These are phyloP conservation scores for Dictyostelium firmibasis DNA, from an alignment of 78 protist species.

Conservation along the genomic window DNA sequence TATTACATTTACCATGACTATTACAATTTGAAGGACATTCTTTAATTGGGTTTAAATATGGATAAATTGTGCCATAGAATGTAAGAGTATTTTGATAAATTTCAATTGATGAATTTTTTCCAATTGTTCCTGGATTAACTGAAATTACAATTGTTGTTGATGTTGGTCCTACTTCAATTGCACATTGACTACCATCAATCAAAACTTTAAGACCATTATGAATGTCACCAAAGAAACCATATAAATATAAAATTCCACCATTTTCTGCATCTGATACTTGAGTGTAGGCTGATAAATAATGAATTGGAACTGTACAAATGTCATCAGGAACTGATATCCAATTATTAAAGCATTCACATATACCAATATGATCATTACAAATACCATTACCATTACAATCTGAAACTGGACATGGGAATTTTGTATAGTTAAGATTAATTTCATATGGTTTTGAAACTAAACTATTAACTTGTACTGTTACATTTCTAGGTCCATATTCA, in stretches of 20 bases:
- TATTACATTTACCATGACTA: background rate
- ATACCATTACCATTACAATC: background rate
- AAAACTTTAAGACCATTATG: background rate
- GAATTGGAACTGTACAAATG: background rate
- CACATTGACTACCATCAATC: background rate
- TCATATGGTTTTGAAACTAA: background rate
- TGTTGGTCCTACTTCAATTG: background rate
- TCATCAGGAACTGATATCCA: background rate
- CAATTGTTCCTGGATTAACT: background rate
- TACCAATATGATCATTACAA: conserved; percentile 7
- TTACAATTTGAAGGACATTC: background rate
- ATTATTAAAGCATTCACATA: background rate
- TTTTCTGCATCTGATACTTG: background rate
- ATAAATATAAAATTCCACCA: background rate
- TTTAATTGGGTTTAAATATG: background rate
- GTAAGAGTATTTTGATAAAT: background rate
- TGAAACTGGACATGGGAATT: background rate
- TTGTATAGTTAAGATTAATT: background rate
- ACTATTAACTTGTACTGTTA: background rate
- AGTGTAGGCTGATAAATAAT: background rate
- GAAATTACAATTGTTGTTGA: background rate
- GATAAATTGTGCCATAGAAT: background rate
- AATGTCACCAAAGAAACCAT: background rate
- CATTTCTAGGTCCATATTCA: background rate
- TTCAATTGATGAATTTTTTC: background rate